Base-by-base conservation (phyloP, 768 basidiomycete genomes). In the Naematelia aurantialba region DNA sequence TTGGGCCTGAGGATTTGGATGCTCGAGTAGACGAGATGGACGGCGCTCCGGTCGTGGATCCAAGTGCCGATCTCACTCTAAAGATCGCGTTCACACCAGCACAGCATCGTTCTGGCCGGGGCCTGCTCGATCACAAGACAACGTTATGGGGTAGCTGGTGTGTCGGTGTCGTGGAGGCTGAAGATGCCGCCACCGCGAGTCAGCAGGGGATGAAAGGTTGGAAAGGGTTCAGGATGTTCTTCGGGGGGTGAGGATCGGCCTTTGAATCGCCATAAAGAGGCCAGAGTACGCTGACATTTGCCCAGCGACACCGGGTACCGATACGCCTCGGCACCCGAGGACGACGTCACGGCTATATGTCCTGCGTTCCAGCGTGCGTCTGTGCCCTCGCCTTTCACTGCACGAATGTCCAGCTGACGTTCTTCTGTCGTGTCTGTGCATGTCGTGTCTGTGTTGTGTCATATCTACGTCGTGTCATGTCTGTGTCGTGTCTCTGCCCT, bases 121-220 rank as follows among this genome's bases (percentile, higher is more conserved):
- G 75, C 4, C 14, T 76, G 17, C 53, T 73, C 2, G 74, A 75
- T 61, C 75, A 76, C 34, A 75, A 75, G 72, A 76, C 62, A 47
- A 76, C 70, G 11, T 53, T 76, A 0, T 76, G 75, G 75, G 69
- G 67, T 0, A 72, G 70, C 52, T 76, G 75, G 75, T 65, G 69
- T 39, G 49, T 76, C 11, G 72, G 73, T 11, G 70, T 74, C 1
- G 62, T 73, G 0, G 60, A 61, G 10, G 26, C 56, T 27, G 55
- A 62, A 14, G 67, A 71, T 14, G 47, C 47, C 25, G 21, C 13
- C 3, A 24, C 29, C n/a, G 56, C 31, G 21, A 42, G 31, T 13
- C 55, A 65, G 52, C 58, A 62, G 45, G 71, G 71, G 1, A 68
- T 69, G 66, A 60, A 57, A n/a, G 68, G 52, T 25, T 69, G 68